Evolutionary conservation across 2,329 filamentous ascomycete species (phyloP).

Genomic region (Tolypocladium tropicale): DNA sequence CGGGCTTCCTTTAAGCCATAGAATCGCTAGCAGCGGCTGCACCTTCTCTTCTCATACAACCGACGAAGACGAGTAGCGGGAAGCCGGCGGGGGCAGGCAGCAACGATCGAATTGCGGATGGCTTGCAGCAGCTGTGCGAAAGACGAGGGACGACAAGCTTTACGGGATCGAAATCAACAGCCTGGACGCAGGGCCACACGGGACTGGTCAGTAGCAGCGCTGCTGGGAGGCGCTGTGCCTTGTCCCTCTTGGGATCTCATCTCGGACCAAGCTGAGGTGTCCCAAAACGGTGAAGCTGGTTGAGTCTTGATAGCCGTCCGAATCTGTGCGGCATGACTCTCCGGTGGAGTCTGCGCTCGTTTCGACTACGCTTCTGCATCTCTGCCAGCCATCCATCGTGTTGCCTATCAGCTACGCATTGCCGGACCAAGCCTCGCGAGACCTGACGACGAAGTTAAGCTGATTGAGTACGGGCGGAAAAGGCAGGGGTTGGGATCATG

Average conservation of each 20-base stretch:
- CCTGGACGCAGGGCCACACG: not conserved
- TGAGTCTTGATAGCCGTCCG: not conserved
- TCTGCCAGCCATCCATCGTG: not conserved
- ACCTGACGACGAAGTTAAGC: not conserved
- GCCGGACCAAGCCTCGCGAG: not conserved
- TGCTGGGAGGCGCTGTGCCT: not conserved
- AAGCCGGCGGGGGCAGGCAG: not conserved
- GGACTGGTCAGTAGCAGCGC: not conserved
- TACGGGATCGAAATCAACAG: not conserved
- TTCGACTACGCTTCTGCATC: not conserved
- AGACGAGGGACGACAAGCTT: not conserved
- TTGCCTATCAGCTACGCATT: not conserved
- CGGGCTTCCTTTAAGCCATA: conserved; percentile 43
- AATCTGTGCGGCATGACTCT: not conserved
- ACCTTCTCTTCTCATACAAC: no score
- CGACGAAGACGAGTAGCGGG: not conserved
- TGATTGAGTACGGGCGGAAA: not conserved
- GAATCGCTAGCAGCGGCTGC: conserved; percentile 1
- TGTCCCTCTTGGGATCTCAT: not conserved
- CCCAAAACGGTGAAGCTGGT: not conserved
- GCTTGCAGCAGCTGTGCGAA: not conserved
- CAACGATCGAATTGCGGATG: not conserved
- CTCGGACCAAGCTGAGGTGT: not conserved
- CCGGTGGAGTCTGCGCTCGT: not conserved
- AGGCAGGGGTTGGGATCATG: not conserved